Evolutionary conservation across 768 basidiomycete genomes (phyloP).

Genomic region (Rhodotorula graminis): DNA sequence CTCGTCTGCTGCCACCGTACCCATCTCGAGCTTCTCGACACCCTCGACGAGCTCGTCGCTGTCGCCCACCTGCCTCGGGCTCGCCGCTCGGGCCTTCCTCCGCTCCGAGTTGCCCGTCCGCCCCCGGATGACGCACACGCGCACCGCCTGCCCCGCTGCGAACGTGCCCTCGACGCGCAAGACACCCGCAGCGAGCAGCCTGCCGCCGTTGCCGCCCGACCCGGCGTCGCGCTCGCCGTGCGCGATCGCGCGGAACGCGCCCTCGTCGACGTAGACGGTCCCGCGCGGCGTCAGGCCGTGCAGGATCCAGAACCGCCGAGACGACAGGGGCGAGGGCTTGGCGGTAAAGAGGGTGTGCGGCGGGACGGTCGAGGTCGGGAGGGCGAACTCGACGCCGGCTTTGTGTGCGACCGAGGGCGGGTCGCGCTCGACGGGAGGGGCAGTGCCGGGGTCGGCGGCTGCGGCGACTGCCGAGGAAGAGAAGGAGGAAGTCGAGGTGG

Average conservation of each 20-base stretch:
- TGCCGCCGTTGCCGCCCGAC: conserved; percentile 63
- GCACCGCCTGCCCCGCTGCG: conserved; percentile 89
- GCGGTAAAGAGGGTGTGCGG: conserved; percentile 85
- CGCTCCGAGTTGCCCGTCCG: conserved; percentile 42
- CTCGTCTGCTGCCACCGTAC: background rate
- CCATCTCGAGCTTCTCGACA: conserved; percentile 2
- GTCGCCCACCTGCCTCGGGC: background rate
- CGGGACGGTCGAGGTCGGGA: conserved; percentile 49
- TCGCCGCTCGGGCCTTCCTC: conserved; percentile 6
- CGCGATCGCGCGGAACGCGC: conserved; percentile 79
- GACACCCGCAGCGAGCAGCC: conserved; percentile 87
- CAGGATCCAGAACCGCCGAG: conserved; percentile 94
- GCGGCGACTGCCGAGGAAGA: too few species aligned
- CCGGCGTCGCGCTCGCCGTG: conserved; percentile 55
- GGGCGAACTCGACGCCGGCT: conserved; percentile 28
- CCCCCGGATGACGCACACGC: conserved; percentile 60
- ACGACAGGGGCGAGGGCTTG: conserved; percentile 64
- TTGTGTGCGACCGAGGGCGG: background rate
- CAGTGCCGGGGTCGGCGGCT: conserved; percentile 27
- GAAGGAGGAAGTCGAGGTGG: conserved; percentile 42
- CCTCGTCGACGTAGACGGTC: conserved; percentile 77
- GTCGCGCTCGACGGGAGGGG: background rate
- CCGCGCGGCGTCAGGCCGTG: conserved; percentile 89
- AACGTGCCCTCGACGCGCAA: conserved; percentile 79
- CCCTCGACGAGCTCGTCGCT: conserved; percentile 1